Base-by-base conservation (phyloP, 768 basidiomycete species). In the Rhodotorula paludigena region DNA sequence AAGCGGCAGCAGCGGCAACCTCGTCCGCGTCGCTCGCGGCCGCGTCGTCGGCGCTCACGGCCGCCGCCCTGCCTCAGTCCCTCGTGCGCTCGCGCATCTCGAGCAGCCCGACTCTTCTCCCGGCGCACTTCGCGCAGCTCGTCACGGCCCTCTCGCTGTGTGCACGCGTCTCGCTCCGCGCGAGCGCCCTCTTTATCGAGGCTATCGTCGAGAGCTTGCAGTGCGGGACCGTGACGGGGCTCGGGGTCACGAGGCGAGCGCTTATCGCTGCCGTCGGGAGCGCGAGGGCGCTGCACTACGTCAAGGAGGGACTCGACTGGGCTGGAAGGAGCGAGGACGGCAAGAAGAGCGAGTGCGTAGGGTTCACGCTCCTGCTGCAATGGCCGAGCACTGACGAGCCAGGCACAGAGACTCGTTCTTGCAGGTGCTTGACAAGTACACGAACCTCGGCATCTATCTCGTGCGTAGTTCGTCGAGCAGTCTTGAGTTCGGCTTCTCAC, bases 371-470 rank as follows among this genome's bases (percentile, higher is more conserved):
- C n/a, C n/a, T n/a, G n/a, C n/a, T n/a, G n/a, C n/a, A n/a, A 7
- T 36, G n/a, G 7, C 33, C 28, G 15, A 12, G 28, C 12, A 18
- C 33, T 3, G 33, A 14, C 12, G 8, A 5, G 5, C 23, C 23
- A 23, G 3, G 21, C 53, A n/a, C 61, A 69, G 68, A 21, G 78
- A 78, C 57, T 47, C 67, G 2, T 79, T 78, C 74, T 60, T 79
- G 10, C 69, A 73, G 10, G 71, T 78, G 3, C 71, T 80, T n/a
- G 78, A 80, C 67, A 75, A 77, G 60, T 80, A 78, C 61, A 79
- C 80, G 20, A 78, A 79, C 49, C 68, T 78, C 7, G 79, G 79
- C 16, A 77, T 79, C 60, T 79, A 79, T 68, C 47, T 79, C 48
- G 77, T 79, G 11, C 41, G 66, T 28, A 9, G 0, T 21, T 33